Evolutionary conservation across 176 grass and related monocot genomes (phyloP), one percentile per base, ranked within the genome.

Genomic region (Oryza brachyantha): DNA sequence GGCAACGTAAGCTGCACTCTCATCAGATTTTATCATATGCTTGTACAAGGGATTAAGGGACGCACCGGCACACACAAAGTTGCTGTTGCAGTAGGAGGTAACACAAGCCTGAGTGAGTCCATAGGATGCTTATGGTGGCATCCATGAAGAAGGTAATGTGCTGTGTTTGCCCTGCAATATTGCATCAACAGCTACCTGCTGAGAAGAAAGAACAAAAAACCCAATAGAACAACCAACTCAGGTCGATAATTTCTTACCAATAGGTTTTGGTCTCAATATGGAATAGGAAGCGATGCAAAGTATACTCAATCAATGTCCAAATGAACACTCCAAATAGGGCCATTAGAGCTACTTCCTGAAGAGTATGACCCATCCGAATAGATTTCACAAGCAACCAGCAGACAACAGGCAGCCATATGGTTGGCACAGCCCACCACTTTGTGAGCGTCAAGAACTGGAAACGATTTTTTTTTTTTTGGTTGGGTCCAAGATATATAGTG

Each of bases 81-180:
- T 62, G 91, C 91, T 64, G 94, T 82, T 41, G 88, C 91, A 40
- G 84, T 60, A 66, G 94, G 91, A 65, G 94, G 94, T 36, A 97
- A 97, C 21, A 97, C 94, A 75, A 97, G 94, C 68, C 91, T 86
- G 65, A 97, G 91, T 1, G 86, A 88, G 26, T 97, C 94, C 94
- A 97, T 94, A 11, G 94, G 94, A 55, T 97, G 89, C 79, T 97
- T 97, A 72, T 97, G 94, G 77, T 97, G 94, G 84, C 94, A 97
- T 74, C 94, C 94, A 50, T 97, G 94, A 88, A 97, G 68, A 61
- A 97, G 88, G 82, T 94, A 97, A 72, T 97, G 91, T 24, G 76
- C 75, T 13, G 91, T 97, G 89, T 97, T 97, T 27, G 84, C 66
- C 91, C 94, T 97, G 84, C 27, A 90, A 73, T 17, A 83, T 73